Base-by-base conservation (phyloP, 768 basidiomycete genomes). In the Suillus subalutaceus region DNA sequence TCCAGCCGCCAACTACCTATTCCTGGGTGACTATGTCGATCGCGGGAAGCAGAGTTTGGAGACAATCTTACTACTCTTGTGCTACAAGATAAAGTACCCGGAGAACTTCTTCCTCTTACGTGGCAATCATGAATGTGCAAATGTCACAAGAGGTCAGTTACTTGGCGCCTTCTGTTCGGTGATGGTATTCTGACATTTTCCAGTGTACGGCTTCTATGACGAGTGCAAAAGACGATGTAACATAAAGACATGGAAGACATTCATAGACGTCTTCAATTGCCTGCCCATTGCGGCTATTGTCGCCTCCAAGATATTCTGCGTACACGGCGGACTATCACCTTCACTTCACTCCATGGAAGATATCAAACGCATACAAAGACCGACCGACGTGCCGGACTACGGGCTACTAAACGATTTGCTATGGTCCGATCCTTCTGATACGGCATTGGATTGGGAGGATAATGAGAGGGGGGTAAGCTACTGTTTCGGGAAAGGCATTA, bases 61-160 rank as follows among this genome's bases (percentile, higher is more conserved):
- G 79, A 99, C 97, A 18, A 99, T 99, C 75, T 88, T 99, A 32
- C 87, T 99, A 59, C 84, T 99, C 48, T 83, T 99, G 50, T 99
- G 97, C 79, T 99, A 98, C 88, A 99, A 99, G 85, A 94, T 99
- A 83, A 99, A 99, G 80, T 99, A 96, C 79, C 97, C 97, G 9
- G 97, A 99, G 82, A 99, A 99, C 82, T 99, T 99, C 82, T 99
- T 99, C 84, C 85, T 99, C 46, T 81, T 99, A 63, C 87, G 97
- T 73, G 97, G 97, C 52, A 99, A 99, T 78, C 97, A 99, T 78
- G 97, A 99, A 82, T 98, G 97, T 75, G 97, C 97, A 57, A 99
- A 99, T 74, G 97, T 99, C 63, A 99, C 97, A 63, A 85, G 97
- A 89, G 97, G 96, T 96, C 68, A 69, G 91, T 67, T 37, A 65